phyloP scores from a whole-genome alignment of 1,284 basidiomycete genomes.

The Ganoderma resinaceum region DNA sequence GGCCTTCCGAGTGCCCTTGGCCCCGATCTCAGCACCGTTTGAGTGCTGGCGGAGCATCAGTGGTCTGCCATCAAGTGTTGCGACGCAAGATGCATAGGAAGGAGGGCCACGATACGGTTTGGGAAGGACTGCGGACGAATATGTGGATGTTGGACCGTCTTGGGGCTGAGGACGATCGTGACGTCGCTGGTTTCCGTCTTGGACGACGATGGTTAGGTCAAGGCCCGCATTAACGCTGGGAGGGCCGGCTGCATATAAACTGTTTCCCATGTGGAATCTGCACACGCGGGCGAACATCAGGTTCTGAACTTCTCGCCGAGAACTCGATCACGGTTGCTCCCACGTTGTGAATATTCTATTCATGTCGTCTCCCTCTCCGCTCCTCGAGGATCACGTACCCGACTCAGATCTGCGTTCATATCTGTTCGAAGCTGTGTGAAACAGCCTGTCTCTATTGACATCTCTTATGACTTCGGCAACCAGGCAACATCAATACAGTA shows the following conservation, averaged over 20 bases:
- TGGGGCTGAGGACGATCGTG: neutral
- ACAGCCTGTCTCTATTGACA: neutral
- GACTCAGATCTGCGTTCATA: neutral
- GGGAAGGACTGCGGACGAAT: neutral
- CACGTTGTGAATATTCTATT: conserved; percentile 1
- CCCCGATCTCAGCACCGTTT: neutral
- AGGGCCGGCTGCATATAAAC: neutral
- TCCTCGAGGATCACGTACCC: neutral
- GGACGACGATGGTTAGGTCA: conserved; percentile 5
- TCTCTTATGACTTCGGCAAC: neutral
- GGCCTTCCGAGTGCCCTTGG: neutral
- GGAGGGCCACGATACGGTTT: neutral
- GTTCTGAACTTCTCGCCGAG: conserved; percentile 1
- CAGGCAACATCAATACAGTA: neutral
- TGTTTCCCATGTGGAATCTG: neutral
- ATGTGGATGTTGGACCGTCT: neutral
- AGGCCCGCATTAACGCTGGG: neutral
- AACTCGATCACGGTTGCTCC: neutral
- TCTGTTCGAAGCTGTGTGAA: neutral
- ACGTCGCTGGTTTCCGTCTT: conserved; percentile 1
- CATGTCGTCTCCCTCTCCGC: neutral
- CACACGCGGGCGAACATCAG: neutral
- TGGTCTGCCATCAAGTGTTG: neutral
- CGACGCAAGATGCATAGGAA: neutral
- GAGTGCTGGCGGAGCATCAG: neutral